These are phyloP conservation scores for Fusarium sp. DNA, from an alignment of 2,329 filamentous ascomycete species.

Conservation along the genomic window DNA sequence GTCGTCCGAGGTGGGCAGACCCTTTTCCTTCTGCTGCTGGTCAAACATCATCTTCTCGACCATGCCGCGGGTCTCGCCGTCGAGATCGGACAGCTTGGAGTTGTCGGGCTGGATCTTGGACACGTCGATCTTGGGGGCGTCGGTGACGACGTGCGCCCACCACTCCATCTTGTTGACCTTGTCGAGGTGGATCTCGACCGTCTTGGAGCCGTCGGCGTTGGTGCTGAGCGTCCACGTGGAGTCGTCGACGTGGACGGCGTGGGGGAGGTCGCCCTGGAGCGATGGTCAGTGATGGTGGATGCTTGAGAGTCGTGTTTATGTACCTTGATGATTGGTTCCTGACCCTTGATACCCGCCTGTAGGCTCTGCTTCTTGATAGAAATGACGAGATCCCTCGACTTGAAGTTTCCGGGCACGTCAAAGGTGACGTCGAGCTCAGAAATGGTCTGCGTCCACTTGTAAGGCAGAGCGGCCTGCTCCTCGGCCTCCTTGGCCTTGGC, in stretches of 20 bases:
- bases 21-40: constrained; percentile 95
- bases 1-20: constrained; percentile 90
- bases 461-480: constrained; percentile 91
- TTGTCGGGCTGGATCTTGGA: constrained; percentile 95
- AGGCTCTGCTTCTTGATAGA: constrained; percentile 83
- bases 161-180: constrained; percentile 98
- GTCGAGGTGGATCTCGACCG: constrained; percentile 86
- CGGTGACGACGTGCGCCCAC: constrained; percentile 93
- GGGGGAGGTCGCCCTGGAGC: constrained; percentile 81
- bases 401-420: constrained; percentile 82
- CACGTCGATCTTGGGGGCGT: constrained; percentile 91
- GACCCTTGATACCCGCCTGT: constrained; percentile 85
- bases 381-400: constrained; percentile 84
- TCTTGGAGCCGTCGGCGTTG: constrained; percentile 73
- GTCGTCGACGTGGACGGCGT: constrained; percentile 83
- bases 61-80: constrained; percentile 95
- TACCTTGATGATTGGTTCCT: constrained; percentile 85
- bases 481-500: constrained; percentile 77
- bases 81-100: constrained; percentile 89
- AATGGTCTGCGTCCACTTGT: constrained; percentile 98
- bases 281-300: constrained; percentile 1
- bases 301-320: constrained; percentile 35
- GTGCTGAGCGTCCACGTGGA: constrained; percentile 92
- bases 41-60: constrained; percentile 99
- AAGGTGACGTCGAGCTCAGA: constrained; percentile 85